Evolutionary conservation across 2,329 filamentous ascomycete species (phyloP).

Genomic region (Colletotrichum nymphaeae): DNA sequence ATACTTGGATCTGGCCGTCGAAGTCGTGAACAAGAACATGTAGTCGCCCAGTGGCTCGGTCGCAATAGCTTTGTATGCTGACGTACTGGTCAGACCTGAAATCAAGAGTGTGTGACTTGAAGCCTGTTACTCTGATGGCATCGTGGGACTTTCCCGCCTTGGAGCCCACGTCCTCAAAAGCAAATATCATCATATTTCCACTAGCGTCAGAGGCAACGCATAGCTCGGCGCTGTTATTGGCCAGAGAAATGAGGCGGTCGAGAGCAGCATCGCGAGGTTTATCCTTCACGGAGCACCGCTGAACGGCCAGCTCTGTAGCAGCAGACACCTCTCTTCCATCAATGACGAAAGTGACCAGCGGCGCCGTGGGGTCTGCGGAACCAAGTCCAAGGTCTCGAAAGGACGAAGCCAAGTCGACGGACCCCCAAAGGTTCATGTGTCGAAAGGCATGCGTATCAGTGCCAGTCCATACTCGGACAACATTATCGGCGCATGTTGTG

Average conservation of each 20-base stretch:
- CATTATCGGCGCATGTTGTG: constrained; percentile 84
- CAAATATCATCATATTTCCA: constrained; percentile 92
- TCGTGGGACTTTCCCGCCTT: constrained; percentile 73
- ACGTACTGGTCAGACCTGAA: constrained; percentile 62
- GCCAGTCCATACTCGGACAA: constrained; percentile 85
- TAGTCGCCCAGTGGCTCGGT: constrained; percentile 71
- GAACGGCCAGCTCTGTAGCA: constrained; percentile 81
- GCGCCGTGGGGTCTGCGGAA: not conserved
- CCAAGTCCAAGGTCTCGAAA: constrained; percentile 61
- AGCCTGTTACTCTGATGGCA: constrained; percentile 88
- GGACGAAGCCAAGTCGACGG: constrained; percentile 80
- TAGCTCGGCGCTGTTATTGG: constrained; percentile 87
- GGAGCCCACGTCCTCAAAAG: constrained; percentile 85
- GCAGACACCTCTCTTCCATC: constrained; percentile 83
- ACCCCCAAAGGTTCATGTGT: constrained; percentile 82
- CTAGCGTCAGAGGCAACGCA: constrained; percentile 86
- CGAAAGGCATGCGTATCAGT: constrained; percentile 78
- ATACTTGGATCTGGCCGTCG: constrained; percentile 85
- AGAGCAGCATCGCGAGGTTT: constrained; percentile 70
- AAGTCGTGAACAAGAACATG: constrained; percentile 86
- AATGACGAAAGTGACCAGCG: constrained; percentile 74
- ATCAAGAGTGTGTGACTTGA: constrained; percentile 68
- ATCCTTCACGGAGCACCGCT: constrained; percentile 48
- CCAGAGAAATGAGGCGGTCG: constrained; percentile 86
- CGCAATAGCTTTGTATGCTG: constrained; percentile 80